Evolutionary conservation across 495 filamentous ascomycete species (phyloP).

Genomic region (Hypoxylon trugodes): DNA sequence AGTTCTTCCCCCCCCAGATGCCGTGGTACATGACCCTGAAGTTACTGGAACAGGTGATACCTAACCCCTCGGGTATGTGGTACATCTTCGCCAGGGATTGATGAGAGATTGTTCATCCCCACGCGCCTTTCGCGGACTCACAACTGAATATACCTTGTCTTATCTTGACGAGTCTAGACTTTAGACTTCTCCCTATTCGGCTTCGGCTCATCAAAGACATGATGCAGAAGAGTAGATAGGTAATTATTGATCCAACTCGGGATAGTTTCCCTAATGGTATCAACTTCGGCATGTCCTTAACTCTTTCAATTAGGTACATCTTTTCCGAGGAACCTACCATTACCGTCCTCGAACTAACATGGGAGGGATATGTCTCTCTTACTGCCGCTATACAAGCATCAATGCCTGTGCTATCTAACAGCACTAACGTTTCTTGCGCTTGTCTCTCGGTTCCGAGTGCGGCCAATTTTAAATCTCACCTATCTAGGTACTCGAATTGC

Average conservation of each 20-base stretch:
- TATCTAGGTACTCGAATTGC: conserved; percentile 8
- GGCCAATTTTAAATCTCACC: not conserved
- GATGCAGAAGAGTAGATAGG: conserved; percentile 16
- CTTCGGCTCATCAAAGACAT: conserved; percentile 2
- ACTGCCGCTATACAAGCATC: not conserved
- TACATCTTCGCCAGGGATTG: conserved; percentile 17
- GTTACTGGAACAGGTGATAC: conserved; percentile 23
- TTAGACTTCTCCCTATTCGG: conserved; percentile 2
- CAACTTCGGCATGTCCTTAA: not conserved
- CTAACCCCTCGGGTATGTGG: conserved; percentile 11
- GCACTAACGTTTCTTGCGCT: not conserved
- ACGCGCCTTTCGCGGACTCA: not conserved
- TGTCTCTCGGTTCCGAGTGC: not conserved
- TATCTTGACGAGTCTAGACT: conserved; percentile 5
- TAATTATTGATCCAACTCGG: not conserved
- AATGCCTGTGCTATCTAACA: not conserved
- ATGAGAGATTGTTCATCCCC: conserved; percentile 7
- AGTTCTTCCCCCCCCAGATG: conserved; percentile 11
- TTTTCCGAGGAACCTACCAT: not conserved
- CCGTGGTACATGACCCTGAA: conserved; percentile 21
- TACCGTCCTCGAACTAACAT: not conserved
- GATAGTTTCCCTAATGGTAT: not conserved
- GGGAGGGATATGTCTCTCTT: not conserved
- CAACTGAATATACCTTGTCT: conserved; percentile 4
- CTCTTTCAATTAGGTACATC: not conserved